These are phyloP conservation scores for Lentinula novae-zelandiae DNA, from an alignment of 1,284 basidiomycete genomes.

Conservation along the genomic window DNA sequence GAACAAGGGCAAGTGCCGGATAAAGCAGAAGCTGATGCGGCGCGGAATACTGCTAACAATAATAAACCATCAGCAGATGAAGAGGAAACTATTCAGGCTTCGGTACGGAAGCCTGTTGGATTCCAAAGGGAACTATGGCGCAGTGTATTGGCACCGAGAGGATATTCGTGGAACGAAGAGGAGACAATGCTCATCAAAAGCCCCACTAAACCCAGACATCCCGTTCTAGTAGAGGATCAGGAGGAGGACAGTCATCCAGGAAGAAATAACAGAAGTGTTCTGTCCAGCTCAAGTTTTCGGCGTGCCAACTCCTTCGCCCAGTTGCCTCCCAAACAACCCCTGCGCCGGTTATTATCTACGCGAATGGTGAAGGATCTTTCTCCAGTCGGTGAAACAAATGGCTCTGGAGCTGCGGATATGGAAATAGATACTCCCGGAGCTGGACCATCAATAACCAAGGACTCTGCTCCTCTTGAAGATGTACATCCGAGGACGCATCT, in stretches of 20 bases:
- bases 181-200: slow-evolving; percentile 45
- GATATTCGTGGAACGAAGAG: slow-evolving; percentile 54
- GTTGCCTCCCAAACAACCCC: slow-evolving; percentile 7
- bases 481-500: not conserved
- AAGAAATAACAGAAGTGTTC: slow-evolving; percentile 36
- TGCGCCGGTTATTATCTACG: slow-evolving; percentile 10
- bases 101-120: slow-evolving; percentile 49
- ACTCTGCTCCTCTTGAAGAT: not conserved
- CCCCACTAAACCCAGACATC: slow-evolving; percentile 41
- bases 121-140: slow-evolving; percentile 66
- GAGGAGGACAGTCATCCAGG: slow-evolving; percentile 10
- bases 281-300: slow-evolving; percentile 44
- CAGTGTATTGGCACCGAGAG: slow-evolving; percentile 57
- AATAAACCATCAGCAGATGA: slow-evolving; percentile 16
- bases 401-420: not conserved
- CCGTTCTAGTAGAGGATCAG: not conserved
- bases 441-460: slow-evolving; percentile 6
- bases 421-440: slow-evolving; percentile 13
- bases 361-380: not conserved
- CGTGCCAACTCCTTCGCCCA: slow-evolving; percentile 58
- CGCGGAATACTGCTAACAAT: not conserved
- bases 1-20: not conserved
- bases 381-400: not conserved
- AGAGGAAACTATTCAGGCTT: slow-evolving; percentile 27
- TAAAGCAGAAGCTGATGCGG: not conserved